Evolutionary conservation across 2,329 filamentous ascomycete species (phyloP), one percentile per base, ranked within the genome.

Genomic region (Penicillium sp.): DNA sequence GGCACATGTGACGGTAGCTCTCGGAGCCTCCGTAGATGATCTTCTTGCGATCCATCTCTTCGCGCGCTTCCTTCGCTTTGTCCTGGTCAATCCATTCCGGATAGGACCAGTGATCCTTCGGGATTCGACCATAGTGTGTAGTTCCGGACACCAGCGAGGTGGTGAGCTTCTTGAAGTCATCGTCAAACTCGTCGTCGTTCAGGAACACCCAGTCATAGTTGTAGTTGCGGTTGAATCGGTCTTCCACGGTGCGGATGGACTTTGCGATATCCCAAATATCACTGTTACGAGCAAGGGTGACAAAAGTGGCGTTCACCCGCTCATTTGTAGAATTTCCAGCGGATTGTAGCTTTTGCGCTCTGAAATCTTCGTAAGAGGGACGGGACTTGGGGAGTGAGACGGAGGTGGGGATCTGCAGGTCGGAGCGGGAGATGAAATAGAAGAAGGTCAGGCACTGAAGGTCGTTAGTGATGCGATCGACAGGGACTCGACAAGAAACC

Each of bases 151-250:
- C 88, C 34, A 99, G 82, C 1, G 90, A 86, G 4, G 83, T 82
- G 4, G 94, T 99, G 60, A 97, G 81, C 74, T 90, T 93, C 75
- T 92, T 97, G 81, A 99, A 99, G 9, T 85, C 86, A 3, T 89
- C 88, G 69, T 96, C 89, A 68, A 99, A 99, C 0, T 91, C 89
- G 72, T 92, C 85, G 71, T 99, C 94, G 75, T 99, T 99, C 57
- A 99, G 79, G 78, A 99, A 99, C 48, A 99, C 93, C 95, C 95
- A 99, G 71, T 97, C 93, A 76, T 99, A 99, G 79, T 95, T 87
- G 79, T 89, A 97, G 66, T 93, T 89, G 67, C 86, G 85, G 79
- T 99, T 99, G 85, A 99, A 99, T 69, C 94, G 89, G 74, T 99
- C 94, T 76, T 99, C 94, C 51, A 99, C 86, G 69, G 96, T 90